Base-by-base conservation (phyloP, 306 rosid genomes). In the Lathyrus aphaca region DNA sequence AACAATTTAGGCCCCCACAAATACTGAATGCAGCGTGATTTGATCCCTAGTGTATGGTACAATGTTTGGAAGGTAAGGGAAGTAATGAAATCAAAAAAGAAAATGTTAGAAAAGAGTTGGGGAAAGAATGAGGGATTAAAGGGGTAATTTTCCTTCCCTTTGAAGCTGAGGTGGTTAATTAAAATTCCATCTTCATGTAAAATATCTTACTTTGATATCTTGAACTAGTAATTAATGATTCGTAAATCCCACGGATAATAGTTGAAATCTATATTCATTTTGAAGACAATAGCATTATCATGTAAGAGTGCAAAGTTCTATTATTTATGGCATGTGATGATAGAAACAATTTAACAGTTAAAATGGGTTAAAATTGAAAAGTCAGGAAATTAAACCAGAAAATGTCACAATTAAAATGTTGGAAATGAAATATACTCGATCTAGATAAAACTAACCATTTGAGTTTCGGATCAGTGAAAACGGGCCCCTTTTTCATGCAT, bases 401-500 rank as follows among this genome's bases (percentile, higher is more conserved):
- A 55, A 53, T 21, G n/a, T 8, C 44, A 58, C 11, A 58, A 58
- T 58, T 58, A 37, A 56, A 64, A 38, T 10, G 4, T 19, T 11
- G 37, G 35, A 27, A n/a, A 13, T 25, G 35, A 55, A 55, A 25
- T n/a, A 60, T 37, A 17, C 29, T 16, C 25, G 3, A 60, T n/a
- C 25, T 35, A 60, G 46, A 60, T 38, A 30, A 23, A 75, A 80
- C 95, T 71, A 50, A 95, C 99, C 97, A 95, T 83, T 95, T 95
- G 65, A 95, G 88, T 81, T 91, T 95, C 4, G 99, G 91, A 64
- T 89, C 96, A 5, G 96, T 95, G 78, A 95, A 95, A 43, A 95
- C 99, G 10, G 97, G 96, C 40, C 97, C 99, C 64, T 95, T 95
- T 55, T 95, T 95, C 99, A 95, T 89, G 90, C 99, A 95, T 27